These are phyloP conservation scores for Pseudomassariella vexata DNA, from an alignment of 2,329 filamentous ascomycete genomes.

Conservation along the genomic window DNA sequence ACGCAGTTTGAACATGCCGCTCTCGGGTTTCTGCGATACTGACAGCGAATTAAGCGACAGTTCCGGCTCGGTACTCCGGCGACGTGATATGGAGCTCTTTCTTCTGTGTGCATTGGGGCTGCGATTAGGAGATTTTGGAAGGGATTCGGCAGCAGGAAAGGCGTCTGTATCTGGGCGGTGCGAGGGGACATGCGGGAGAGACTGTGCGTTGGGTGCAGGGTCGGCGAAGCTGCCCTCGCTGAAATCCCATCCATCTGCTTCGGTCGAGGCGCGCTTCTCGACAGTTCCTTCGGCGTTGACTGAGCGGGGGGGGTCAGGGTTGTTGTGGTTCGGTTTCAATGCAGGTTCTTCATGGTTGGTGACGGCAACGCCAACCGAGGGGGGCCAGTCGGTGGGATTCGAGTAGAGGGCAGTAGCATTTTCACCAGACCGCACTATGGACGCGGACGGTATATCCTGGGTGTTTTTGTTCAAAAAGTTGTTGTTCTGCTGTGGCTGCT, in stretches of 20 bases:
- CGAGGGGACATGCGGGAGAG: slow-evolving; percentile 36
- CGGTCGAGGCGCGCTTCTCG: slow-evolving; percentile 43
- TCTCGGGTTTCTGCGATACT: slow-evolving; percentile 57
- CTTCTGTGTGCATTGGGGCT: slow-evolving; percentile 65
- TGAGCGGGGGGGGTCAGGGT: slow-evolving; percentile 31
- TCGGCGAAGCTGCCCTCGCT: slow-evolving; percentile 69
- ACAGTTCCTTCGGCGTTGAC: slow-evolving; percentile 36
- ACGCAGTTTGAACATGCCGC: slow-evolving; percentile 79
- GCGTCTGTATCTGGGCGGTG: slow-evolving; percentile 79
- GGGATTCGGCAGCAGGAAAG: slow-evolving; percentile 76
- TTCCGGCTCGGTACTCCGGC: slow-evolving; percentile 65
- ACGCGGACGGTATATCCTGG: slow-evolving; percentile 38
- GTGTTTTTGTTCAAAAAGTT: slow-evolving; percentile 25
- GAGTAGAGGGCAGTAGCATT: slow-evolving; percentile 35
- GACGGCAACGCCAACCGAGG: slow-evolving; percentile 14
- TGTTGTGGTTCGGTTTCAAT: slow-evolving; percentile 28
- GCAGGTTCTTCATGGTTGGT: slow-evolving; percentile 20
- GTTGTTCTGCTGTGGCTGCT: not conserved
- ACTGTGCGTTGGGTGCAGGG: slow-evolving; percentile 36
- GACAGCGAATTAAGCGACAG: slow-evolving; percentile 44
- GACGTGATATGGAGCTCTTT: slow-evolving; percentile 71
- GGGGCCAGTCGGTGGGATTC: slow-evolving; percentile 21
- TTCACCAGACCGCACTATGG: slow-evolving; percentile 49
- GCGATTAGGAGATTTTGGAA: slow-evolving; percentile 74
- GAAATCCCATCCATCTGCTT: slow-evolving; percentile 86